These are phyloP conservation scores for Termitomyces sp. DNA, from an alignment of 768 basidiomycete genomes.

Conservation along the genomic window DNA sequence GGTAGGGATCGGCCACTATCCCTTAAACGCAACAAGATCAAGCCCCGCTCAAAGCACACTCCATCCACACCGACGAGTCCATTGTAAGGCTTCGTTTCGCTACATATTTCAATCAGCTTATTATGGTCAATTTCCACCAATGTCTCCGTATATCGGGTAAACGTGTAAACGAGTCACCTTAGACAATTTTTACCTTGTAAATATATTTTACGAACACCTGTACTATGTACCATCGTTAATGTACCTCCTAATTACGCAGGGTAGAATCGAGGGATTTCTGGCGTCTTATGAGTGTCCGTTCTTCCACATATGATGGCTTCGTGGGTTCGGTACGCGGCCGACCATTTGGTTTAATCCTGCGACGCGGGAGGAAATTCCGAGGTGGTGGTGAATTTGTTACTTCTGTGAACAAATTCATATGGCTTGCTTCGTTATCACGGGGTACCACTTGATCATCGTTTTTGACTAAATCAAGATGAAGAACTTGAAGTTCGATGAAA, in stretches of 20 bases:
- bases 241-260: not conserved
- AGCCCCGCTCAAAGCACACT: conserved; percentile 43
- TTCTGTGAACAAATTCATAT: not conserved
- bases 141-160: not conserved
- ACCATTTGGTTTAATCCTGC: conserved; percentile 3
- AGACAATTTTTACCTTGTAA: not conserved
- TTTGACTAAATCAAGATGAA: not conserved
- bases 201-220: not conserved
- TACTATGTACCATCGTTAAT: not conserved
- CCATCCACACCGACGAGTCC: conserved; percentile 9
- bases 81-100: not conserved
- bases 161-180: not conserved
- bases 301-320: not conserved
- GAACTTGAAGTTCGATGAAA: not conserved
- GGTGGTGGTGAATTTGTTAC: not conserved
- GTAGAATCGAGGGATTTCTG: conserved; percentile 7
- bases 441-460: not conserved
- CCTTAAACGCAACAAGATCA: conserved; percentile 42
- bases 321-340: conserved; percentile 4
- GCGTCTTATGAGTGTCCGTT: conserved; percentile 1
- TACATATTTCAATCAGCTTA: too few relatives aligned
- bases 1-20: conserved; percentile 42
- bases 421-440: not conserved
- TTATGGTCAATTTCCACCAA: not conserved
- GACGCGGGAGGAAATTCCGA: not conserved